A percentile compares a stretch with the other conserved stretches of the same genome.
Conservation (phyloP, 371 early-diverging fungal genomes). For the Blakeslea trispora region DNA sequence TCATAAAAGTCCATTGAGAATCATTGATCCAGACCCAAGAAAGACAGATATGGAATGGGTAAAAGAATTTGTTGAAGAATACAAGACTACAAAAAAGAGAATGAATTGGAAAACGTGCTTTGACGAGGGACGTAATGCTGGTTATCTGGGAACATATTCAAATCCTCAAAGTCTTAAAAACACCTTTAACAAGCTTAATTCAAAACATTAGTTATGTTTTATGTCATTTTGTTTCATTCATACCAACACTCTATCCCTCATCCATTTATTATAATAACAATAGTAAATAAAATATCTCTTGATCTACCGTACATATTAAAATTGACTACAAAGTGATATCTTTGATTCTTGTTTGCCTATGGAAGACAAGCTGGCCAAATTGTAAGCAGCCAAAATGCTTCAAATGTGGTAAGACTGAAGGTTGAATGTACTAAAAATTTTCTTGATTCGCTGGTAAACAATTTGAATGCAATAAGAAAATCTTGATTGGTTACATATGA, state of each 20-base stretch:
- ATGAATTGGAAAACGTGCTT: conserved; percentile 19
- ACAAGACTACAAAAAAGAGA: conserved; percentile 18
- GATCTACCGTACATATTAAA: conserved; percentile 9
- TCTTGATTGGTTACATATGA: no score
- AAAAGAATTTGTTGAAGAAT: conserved; percentile 18
- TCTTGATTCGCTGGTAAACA: conserved; percentile 10
- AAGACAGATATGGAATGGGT: conserved; percentile 22
- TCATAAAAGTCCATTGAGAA: conserved; percentile 2
- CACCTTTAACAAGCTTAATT: conserved; percentile 21
- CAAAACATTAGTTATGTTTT: no score
- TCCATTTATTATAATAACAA: conserved; percentile 19
- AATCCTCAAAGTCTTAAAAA: conserved; percentile 22
- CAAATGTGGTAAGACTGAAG: no score
- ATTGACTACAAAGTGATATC: conserved; percentile 10
- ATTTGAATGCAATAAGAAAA: conserved; percentile 11
- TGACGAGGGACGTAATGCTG: conserved; percentile 19
- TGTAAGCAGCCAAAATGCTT: conserved; percentile 2
- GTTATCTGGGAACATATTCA: conserved; percentile 19
- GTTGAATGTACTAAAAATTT: conserved; percentile 1
- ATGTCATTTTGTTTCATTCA: no score
- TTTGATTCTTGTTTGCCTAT: neutral
- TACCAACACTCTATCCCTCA: conserved; percentile 10
- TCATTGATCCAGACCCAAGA: neutral
- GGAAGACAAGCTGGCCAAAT: neutral
- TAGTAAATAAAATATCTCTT: conserved; percentile 8